Evolutionary conservation across 2,329 filamentous ascomycete species (phyloP), one percentile per base, ranked within the genome.

Genomic region (Colletotrichum chrysophilum): DNA sequence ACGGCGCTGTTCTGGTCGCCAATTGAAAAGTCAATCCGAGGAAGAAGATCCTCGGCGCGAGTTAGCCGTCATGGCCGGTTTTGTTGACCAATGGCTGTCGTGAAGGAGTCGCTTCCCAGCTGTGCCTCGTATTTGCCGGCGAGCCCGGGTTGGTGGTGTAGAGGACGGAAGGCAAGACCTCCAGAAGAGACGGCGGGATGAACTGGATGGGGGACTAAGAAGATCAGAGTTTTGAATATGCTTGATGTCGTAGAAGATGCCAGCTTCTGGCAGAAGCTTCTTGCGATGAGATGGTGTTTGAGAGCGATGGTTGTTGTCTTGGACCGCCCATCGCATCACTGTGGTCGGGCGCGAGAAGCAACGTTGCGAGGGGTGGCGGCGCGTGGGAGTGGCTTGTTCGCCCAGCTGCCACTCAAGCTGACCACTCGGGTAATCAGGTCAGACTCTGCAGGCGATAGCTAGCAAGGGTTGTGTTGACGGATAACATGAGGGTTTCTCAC

Each of bases 361-460:
- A 73, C 56, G 56, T 69, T 73, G 38, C 64, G 70, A 56, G 36
- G 58, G 58, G 30, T 30, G 65, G 65, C 36, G 60, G 38, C 62
- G 24, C 18, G 14, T 28, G 70, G 71, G 21, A 64, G 36, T 43
- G 56, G 71, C 65, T 69, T 70, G 71, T 62, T 70, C 10, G 56
- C 56, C n/a, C 26, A 74, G 58, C 56, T 74, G 66, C 71, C 66
- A 74, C 60, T 48, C 48, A 70, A 70, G 14, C 24, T 21, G 36
- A 38, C 13, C 28, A 60, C 18, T 56, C 28, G 24, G 28, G 24
- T 58, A 8, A n/a, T n/a, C 21, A 21, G 30, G 36, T 60, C 24
- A 56, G 10, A 32, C 18, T 14, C 14, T 26, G n/a, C 21, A 16
- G 30, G 28, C 8, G 26, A 43, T 36, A 18, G 4, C 5, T 8